Base-by-base conservation (phyloP, 768 basidiomycete species). In the Suillus plorans region DNA sequence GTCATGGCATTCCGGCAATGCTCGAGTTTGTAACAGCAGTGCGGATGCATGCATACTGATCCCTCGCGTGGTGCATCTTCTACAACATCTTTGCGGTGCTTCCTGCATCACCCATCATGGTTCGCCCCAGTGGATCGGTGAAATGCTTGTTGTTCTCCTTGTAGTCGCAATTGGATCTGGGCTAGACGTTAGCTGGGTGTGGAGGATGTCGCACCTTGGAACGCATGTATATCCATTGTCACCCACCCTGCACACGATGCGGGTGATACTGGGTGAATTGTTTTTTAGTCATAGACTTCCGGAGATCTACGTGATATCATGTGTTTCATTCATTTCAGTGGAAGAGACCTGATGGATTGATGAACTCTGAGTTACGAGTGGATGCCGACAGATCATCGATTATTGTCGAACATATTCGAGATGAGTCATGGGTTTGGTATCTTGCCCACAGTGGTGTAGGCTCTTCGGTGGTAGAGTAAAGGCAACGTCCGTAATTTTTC, bases 401-500 rank as follows among this genome's bases (percentile, higher is more conserved):
- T 18, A 39, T 25, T 39, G 22, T 57, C 22, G n/a, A 22, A 57
- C 13, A 57, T 8, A 36, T 37, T 44, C 25, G 25, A 52, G 50
- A 50, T 10, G 20, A 45, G 44, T 28, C 18, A 67, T 25, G 67
- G 45, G 18, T 53, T 59, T 20, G 72, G 57, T 72, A 77, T 71
- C 49, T 70, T 72, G 62, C 68, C 63, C 65, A 84, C 82, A 64
- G 82, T 90, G 49, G 84, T 85, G 71, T 89, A 91, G 62, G 74
- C 73, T 47, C 84, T 83, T 57, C 81, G 82, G 69, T 91, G 84
- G 72, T 91, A 92, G 62, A 91, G 72, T 64, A 91, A 76, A 3
- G 90, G 90, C 44, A 84, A 71, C 59, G 76, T 80, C 72, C 77
- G 73, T 61, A 73, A 53, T 10, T 8, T 58, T 16, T 67, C 67